Percentiles rank a stretch among this genome's conserved stretches.
These are phyloP conservation scores for Rhododendron ferrugineum DNA, from an alignment of 148 eudicot species.

Conservation along the genomic window DNA sequence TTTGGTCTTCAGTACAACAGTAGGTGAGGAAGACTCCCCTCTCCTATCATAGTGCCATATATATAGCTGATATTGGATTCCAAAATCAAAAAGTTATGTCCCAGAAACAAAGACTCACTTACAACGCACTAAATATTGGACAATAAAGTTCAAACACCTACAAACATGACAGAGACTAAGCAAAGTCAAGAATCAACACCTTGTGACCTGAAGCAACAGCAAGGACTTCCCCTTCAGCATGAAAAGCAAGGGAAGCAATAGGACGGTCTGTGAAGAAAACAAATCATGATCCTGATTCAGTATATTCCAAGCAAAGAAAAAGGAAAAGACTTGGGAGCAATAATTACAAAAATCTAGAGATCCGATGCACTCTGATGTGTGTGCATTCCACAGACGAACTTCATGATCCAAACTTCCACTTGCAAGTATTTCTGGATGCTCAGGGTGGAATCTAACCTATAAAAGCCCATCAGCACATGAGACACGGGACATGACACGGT, in stretches of 20 bases:
- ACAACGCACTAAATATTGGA: neutral
- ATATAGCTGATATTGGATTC: constrained; percentile 23
- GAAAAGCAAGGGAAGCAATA: constrained; percentile 34
- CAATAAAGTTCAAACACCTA: neutral
- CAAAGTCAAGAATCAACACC: constrained; percentile 17
- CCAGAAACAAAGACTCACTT: neutral
- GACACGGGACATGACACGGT: neutral
- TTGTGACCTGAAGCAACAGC: constrained; percentile 37
- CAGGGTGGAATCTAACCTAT: constrained; percentile 32
- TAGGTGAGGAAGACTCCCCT: constrained; percentile 23
- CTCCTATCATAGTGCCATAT: constrained; percentile 25
- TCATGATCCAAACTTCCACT: constrained; percentile 37
- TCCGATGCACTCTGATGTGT: constrained; percentile 27
- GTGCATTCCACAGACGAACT: constrained; percentile 31
- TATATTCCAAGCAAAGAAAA: neutral
- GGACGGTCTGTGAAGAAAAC: constrained; percentile 23
- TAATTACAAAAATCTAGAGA: constrained; percentile 30
- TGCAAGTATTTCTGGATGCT: constrained; percentile 29
- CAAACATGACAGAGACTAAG: neutral
- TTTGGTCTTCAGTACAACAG: constrained; percentile 25
- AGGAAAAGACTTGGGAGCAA: neutral
- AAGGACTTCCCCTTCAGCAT: constrained; percentile 30
- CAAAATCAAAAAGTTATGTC: constrained; percentile 4
- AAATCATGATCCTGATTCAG: constrained; percentile 1
- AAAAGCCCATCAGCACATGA: neutral